Conservation (phyloP, 805 yeast genomes). For the Lipomyces chichibuensis region DNA sequence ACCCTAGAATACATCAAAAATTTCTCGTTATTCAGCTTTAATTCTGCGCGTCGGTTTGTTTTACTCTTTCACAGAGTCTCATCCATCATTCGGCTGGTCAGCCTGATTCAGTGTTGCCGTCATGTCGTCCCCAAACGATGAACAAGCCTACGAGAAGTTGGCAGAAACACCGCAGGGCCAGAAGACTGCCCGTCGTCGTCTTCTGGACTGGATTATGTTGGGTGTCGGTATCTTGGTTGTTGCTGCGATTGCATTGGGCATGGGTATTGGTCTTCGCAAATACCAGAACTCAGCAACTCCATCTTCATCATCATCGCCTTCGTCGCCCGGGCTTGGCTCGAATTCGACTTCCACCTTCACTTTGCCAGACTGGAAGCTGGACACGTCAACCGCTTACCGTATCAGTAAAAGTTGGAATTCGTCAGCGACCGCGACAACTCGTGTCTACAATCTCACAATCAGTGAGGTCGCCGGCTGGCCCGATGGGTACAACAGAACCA, state of each 20-base stretch:
- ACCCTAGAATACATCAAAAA: too few species aligned
- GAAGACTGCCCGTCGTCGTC: background rate
- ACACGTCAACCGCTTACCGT: conserved; percentile 27
- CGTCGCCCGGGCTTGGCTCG: background rate
- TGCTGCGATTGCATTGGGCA: conserved; percentile 29
- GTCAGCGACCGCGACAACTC: conserved; percentile 34
- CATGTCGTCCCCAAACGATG: background rate
- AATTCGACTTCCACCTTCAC: background rate
- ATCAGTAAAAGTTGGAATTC: conserved; percentile 27
- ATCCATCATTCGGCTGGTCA: too few species aligned
- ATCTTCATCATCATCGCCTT: background rate
- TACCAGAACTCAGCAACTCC: conserved; percentile 9
- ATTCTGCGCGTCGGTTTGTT: too few species aligned
- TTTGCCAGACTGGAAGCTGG: conserved; percentile 28
- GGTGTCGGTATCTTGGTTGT: conserved; percentile 17
- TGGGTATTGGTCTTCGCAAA: conserved; percentile 29
- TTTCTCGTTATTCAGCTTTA: too few species aligned
- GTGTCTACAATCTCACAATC: conserved; percentile 46
- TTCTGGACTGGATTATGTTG: background rate
- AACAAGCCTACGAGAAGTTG: background rate
- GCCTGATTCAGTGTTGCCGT: background rate
- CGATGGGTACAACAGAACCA: conserved; percentile 58
- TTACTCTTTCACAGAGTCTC: background rate
- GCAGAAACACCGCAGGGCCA: background rate
- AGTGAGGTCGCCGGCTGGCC: conserved; percentile 52